A percentile compares a stretch with the other conserved stretches of the same genome.
Conservation (phyloP, 2,329 filamentous ascomycete species). For the Metarhizium anisopliae region DNA sequence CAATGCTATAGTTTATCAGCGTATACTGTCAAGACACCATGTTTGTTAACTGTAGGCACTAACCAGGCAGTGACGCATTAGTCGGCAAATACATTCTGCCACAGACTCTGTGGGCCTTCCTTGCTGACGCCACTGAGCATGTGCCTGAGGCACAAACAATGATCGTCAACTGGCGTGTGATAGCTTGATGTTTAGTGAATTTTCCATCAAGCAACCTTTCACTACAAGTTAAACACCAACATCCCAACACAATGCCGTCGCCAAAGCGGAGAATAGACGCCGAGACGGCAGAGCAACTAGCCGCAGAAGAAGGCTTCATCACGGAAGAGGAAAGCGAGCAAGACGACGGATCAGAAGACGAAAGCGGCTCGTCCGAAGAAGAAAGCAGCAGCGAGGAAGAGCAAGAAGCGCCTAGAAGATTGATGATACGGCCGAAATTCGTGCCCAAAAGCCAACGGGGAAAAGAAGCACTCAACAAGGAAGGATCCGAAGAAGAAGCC, state of each 20-base stretch:
- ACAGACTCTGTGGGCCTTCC: too few species aligned
- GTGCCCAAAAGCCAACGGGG: conserved; percentile 49
- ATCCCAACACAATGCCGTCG: conserved; percentile 30
- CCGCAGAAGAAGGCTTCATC: conserved; percentile 54
- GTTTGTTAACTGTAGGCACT: too few species aligned
- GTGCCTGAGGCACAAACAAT: too few species aligned
- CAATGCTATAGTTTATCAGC: too few species aligned
- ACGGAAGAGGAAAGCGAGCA: conserved; percentile 44
- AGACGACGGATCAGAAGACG: conserved; percentile 23
- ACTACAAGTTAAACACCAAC: not conserved
- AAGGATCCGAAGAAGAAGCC: conserved; percentile 25
- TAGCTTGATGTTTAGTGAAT: too few species aligned
- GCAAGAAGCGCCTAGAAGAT: conserved; percentile 44
- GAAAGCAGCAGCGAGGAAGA: conserved; percentile 28
- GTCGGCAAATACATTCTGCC: too few species aligned
- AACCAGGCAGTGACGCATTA: too few species aligned
- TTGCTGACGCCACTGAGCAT: too few species aligned
- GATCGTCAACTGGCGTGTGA: too few species aligned
- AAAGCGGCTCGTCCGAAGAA: conserved; percentile 34
- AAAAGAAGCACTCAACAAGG: conserved; percentile 17
- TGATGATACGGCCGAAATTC: conserved; percentile 57
- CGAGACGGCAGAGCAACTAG: conserved; percentile 40
- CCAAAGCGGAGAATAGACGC: conserved; percentile 52
- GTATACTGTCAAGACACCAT: too few species aligned
- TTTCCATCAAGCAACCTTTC: too few species aligned